Evolutionary conservation across 2,329 filamentous ascomycete species (phyloP).

Genomic region (Aspergillus arachidicola): DNA sequence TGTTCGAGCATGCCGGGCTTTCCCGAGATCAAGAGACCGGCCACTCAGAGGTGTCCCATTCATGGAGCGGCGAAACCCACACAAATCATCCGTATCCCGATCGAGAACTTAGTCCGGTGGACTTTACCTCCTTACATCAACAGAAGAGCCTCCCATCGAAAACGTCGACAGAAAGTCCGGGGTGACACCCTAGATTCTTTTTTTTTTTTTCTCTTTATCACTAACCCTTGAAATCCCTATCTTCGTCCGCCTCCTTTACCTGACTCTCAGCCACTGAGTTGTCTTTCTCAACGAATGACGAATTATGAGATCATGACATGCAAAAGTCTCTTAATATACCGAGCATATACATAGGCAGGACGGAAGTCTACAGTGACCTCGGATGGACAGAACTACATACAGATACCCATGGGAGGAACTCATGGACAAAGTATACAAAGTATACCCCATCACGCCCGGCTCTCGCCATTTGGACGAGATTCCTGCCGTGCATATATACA

Average conservation of each 20-base stretch:
- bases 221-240: neutral
- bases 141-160: neutral
- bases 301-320: conserved; percentile 17
- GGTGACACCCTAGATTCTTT: neutral
- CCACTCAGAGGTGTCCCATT: conserved; percentile 30
- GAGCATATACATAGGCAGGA: conserved; percentile 14
- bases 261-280: neutral
- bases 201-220: neutral
- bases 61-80: conserved; percentile 34
- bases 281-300: conserved; percentile 14
- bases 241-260: neutral
- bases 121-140: conserved; percentile 24
- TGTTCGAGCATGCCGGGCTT: conserved; percentile 35
- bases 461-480: neutral
- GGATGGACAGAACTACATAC: neutral
- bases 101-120: conserved; percentile 22
- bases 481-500: neutral
- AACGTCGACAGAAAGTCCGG: neutral
- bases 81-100: conserved; percentile 20
- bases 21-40: conserved; percentile 23
- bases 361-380: neutral
- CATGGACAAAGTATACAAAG: neutral
- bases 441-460: neutral
- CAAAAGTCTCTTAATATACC: conserved; percentile 19
- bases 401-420: neutral